A percentile compares a stretch with the other conserved stretches of the same genome.
These are phyloP conservation scores for Chaetomidium leptoderma DNA, from an alignment of 495 filamentous ascomycete genomes.

Conservation along the genomic window DNA sequence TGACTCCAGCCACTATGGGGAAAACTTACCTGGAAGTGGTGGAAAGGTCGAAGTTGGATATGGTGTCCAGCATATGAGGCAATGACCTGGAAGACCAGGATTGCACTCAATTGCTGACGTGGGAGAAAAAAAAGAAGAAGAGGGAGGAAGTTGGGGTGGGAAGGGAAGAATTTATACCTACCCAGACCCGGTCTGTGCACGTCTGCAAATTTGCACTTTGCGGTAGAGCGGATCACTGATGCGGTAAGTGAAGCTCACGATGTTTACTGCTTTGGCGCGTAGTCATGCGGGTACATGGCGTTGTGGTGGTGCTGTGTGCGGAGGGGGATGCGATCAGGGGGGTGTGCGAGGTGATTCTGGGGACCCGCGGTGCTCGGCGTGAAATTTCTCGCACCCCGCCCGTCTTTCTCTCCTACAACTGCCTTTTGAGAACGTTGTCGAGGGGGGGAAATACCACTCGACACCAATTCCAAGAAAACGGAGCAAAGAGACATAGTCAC, in stretches of 20 bases:
- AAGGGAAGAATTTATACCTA: slow-evolving; percentile 1
- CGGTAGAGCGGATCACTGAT: too few species aligned
- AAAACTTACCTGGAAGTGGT: not conserved
- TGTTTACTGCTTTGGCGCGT: not conserved
- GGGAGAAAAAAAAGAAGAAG: not conserved
- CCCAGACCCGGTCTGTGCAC: slow-evolving; percentile 12
- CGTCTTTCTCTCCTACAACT: not conserved
- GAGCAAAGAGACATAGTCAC: too few species aligned
- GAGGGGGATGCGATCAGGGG: not conserved
- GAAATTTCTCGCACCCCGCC: not conserved
- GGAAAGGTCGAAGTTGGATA: not conserved
- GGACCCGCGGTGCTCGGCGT: not conserved
- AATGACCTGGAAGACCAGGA: not conserved
- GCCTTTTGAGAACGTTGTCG: not conserved
- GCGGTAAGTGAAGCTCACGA: too few species aligned
- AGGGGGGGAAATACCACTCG: too few species aligned
- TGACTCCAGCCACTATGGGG: not conserved
- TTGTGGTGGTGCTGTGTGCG: slow-evolving; percentile 4
- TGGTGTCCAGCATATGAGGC: not conserved
- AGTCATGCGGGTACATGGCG: not conserved
- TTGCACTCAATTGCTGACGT: not conserved
- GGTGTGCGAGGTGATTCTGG: not conserved
- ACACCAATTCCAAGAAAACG: not conserved
- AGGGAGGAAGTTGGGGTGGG: slow-evolving; percentile 1
- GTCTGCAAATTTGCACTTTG: slow-evolving; percentile 2